Conservation (phyloP, 2,329 filamentous ascomycete species). For the Colletotrichum acutatum region DNA sequence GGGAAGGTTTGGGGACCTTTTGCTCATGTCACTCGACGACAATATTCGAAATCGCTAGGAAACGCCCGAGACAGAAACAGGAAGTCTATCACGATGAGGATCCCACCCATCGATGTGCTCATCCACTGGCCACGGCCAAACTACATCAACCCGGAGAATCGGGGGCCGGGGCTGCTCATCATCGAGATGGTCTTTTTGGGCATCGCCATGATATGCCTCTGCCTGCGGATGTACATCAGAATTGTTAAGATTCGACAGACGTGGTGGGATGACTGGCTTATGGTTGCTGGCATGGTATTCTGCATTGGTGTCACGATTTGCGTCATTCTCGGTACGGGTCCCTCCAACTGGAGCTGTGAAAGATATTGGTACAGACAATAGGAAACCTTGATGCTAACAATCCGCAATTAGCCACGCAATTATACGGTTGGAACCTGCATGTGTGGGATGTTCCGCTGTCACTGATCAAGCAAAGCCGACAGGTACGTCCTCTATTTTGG, state of each 20-base stretch:
- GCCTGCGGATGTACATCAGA: constrained; percentile 51
- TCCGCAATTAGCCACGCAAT: constrained; percentile 39
- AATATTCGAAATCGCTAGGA: not conserved
- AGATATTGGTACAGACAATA: not conserved
- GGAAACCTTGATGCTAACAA: not conserved
- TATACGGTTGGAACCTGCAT: constrained; percentile 52
- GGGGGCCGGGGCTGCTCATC: constrained; percentile 50
- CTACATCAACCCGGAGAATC: constrained; percentile 49
- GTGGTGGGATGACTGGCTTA: constrained; percentile 54
- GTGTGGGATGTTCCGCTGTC: constrained; percentile 49
- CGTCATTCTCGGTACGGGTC: constrained; percentile 42
- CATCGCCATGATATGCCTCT: constrained; percentile 47
- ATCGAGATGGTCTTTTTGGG: constrained; percentile 49
- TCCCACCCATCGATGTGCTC: not conserved
- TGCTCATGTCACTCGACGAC: not conserved
- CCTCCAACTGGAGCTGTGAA: not conserved
- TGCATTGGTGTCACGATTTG: constrained; percentile 46
- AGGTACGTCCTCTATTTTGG: constrained; percentile 1
- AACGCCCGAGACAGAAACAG: not conserved
- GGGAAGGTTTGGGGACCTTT: not conserved
- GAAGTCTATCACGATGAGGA: not conserved
- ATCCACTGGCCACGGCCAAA: constrained; percentile 41
- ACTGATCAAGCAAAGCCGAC: constrained; percentile 39
- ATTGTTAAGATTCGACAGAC: constrained; percentile 45
- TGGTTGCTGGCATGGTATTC: constrained; percentile 49